These are phyloP conservation scores for Escovopsis weberi DNA, from an alignment of 2,329 filamentous ascomycete species.

Conservation along the genomic window DNA sequence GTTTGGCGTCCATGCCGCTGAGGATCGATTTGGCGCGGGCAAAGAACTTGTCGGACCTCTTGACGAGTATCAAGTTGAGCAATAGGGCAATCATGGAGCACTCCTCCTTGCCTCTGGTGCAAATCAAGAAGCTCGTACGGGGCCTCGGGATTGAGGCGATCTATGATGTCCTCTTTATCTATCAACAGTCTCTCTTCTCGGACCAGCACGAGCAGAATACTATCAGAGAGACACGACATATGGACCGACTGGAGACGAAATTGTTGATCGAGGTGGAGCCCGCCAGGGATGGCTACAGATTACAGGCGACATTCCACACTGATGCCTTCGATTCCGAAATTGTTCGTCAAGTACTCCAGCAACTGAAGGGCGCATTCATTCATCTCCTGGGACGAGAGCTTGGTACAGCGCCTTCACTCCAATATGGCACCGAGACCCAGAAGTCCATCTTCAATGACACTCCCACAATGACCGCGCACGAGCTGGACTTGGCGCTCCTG, in stretches of 20 bases:
- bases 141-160: conserved; percentile 40
- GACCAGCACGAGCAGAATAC: conserved; percentile 15
- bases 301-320: conserved; percentile 34
- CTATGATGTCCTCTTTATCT: conserved; percentile 71
- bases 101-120: conserved; percentile 46
- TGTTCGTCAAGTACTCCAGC: conserved; percentile 39
- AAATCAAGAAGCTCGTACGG: conserved; percentile 50
- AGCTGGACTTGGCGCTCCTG: conserved; percentile 30
- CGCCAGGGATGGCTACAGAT: conserved; percentile 21
- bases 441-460: conserved; percentile 29
- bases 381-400: conserved; percentile 16
- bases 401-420: conserved; percentile 5
- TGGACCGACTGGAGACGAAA: conserved; percentile 63
- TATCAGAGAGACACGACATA: conserved; percentile 42
- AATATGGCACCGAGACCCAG: conserved; percentile 13
- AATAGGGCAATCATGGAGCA: conserved; percentile 54
- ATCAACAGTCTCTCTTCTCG: conserved; percentile 55
- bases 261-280: conserved; percentile 68
- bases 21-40: conserved; percentile 43
- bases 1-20: conserved; percentile 60
- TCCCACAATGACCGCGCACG: conserved; percentile 1
- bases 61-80: conserved; percentile 46
- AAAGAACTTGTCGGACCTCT: conserved; percentile 41
- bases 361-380: conserved; percentile 40
- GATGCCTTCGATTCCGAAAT: conserved; percentile 38